phyloP scores from a whole-genome alignment of 2,329 filamentous ascomycete genomes.

The Monosporascus sp. region DNA sequence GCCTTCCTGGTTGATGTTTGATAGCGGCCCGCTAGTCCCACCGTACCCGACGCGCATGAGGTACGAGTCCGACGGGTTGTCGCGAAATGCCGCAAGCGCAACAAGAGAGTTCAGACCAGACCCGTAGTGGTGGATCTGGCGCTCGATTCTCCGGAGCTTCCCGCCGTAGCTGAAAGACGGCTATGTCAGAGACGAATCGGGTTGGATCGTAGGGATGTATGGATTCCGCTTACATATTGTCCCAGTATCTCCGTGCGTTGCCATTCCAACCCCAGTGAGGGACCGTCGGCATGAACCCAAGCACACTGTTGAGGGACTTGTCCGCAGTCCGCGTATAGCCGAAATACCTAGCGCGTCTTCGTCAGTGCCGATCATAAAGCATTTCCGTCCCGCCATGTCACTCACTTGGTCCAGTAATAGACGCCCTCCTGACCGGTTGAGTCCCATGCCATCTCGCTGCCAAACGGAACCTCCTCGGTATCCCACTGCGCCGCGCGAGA shows the following conservation, averaged over 20 bases:
- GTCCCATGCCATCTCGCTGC: constrained; percentile 59
- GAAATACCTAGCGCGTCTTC: constrained; percentile 36
- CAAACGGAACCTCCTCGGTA: constrained; percentile 47
- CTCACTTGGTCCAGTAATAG: constrained; percentile 50
- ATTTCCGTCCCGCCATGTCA: not conserved
- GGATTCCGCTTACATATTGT: constrained; percentile 40
- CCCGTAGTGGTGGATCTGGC: constrained; percentile 57
- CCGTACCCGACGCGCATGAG: constrained; percentile 50
- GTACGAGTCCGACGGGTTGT: constrained; percentile 40
- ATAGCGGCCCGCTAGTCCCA: constrained; percentile 46
- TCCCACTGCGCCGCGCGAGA: constrained; percentile 45
- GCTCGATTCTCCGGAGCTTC: constrained; percentile 37
- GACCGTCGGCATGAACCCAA: constrained; percentile 52
- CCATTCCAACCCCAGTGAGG: constrained; percentile 60
- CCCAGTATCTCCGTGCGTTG: constrained; percentile 57
- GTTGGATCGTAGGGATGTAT: not conserved
- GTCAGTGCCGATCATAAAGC: not conserved
- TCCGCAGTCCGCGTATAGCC: constrained; percentile 36
- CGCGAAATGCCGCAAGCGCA: constrained; percentile 46
- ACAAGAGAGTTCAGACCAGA: constrained; percentile 53
- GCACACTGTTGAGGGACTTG: constrained; percentile 48
- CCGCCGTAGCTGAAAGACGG: constrained; percentile 31
- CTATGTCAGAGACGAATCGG: not conserved
- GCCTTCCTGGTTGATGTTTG: constrained; percentile 50
- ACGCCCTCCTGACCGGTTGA: constrained; percentile 58